Percentiles rank a stretch among this genome's conserved stretches.
Evolutionary conservation across 2,329 filamentous ascomycete species (phyloP).

Genomic region (Aspergillus quadricinctus): DNA sequence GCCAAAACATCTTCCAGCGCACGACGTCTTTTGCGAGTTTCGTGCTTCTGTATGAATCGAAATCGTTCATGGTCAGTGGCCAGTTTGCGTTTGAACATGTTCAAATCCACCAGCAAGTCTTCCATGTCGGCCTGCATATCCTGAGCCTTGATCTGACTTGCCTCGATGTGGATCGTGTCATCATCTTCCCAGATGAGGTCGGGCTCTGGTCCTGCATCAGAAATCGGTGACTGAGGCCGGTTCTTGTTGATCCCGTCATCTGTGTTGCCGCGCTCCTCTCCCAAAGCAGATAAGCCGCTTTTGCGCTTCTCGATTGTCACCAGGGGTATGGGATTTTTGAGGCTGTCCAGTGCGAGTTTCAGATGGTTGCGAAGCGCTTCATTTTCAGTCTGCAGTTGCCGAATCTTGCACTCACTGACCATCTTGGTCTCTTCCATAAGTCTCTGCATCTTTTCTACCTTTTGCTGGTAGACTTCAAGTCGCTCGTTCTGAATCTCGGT

Average conservation of each 20-base stretch:
- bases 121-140: constrained; percentile 83
- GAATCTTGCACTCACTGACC: constrained; percentile 90
- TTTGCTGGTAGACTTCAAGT: constrained; percentile 89
- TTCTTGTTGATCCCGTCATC: constrained; percentile 43
- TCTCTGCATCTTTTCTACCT: constrained; percentile 84
- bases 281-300: constrained; percentile 38
- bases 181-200: constrained; percentile 47
- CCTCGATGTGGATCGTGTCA: constrained; percentile 48
- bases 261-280: constrained; percentile 58
- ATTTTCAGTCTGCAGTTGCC: constrained; percentile 82
- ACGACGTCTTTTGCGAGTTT: constrained; percentile 26
- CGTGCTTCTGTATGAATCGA: constrained; percentile 22
- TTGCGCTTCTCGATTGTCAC: constrained; percentile 32
- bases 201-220: constrained; percentile 28
- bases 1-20: constrained; percentile 26
- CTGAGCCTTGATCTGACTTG: constrained; percentile 43
- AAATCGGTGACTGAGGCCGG: constrained; percentile 22
- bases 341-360: constrained; percentile 74
- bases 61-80: constrained; percentile 62
- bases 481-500: constrained; percentile 73
- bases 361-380: constrained; percentile 84
- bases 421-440: constrained; percentile 93
- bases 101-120: constrained; percentile 73
- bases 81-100: constrained; percentile 78
- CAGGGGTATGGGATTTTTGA: constrained; percentile 83